Evolutionary conservation across 345 rosid genomes (phyloP).

Genomic region (Theobroma cacao): DNA sequence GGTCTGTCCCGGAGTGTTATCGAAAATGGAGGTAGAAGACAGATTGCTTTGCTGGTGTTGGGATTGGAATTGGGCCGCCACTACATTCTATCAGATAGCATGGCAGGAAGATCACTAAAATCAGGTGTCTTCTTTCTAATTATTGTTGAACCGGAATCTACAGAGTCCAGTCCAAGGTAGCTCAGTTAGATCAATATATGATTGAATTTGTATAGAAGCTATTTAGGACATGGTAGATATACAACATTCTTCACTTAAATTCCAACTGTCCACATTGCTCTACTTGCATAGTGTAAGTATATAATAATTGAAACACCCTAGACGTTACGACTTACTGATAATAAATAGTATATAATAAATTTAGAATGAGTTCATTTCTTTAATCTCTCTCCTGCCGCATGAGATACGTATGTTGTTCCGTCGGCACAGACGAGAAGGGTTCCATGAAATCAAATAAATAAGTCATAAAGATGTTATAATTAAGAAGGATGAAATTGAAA

Average conservation of each 20-base stretch:
- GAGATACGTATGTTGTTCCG: too few species aligned
- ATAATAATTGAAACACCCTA: not conserved
- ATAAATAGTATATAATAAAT: too few species aligned
- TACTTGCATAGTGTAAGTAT: not conserved
- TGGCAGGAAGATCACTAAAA: not conserved
- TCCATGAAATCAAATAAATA: too few species aligned
- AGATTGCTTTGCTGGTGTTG: not conserved
- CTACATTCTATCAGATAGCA: not conserved
- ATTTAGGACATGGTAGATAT: not conserved
- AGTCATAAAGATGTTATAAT: too few species aligned
- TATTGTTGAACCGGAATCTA: not conserved
- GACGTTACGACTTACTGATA: not conserved
- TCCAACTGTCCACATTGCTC: not conserved
- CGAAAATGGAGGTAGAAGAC: conserved; percentile 22
- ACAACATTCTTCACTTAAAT: not conserved
- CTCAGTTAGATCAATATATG: not conserved
- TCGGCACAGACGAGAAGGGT: too few species aligned
- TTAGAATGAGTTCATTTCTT: too few species aligned
- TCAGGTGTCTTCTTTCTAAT: not conserved
- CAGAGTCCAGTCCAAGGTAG: too few species aligned
- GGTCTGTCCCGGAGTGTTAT: conserved; percentile 43
- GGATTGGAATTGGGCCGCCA: not conserved
- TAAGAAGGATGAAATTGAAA: too few species aligned
- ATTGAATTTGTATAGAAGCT: not conserved
- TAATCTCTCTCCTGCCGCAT: too few species aligned